These are phyloP conservation scores for Sphagnum tenellum DNA, from an alignment of 225 moss, liverwort and hornwort genomes.

Conservation along the genomic window DNA sequence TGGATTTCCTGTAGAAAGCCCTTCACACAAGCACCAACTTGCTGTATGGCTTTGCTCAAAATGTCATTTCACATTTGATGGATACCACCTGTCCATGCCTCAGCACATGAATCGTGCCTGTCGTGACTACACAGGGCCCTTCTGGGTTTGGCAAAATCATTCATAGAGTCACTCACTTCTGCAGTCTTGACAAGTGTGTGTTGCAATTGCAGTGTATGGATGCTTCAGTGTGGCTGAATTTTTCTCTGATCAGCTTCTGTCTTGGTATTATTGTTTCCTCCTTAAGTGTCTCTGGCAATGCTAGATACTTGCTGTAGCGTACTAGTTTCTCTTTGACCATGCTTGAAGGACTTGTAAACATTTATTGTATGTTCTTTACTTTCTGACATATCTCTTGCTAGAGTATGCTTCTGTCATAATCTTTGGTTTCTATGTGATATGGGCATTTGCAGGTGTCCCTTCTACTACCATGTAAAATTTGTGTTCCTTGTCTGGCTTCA, in stretches of 20 bases:
- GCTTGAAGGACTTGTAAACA: neutral
- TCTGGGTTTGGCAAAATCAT: too few relatives aligned
- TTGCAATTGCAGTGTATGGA: conserved; percentile 57
- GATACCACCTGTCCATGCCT: too few relatives aligned
- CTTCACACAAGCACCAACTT: too few relatives aligned
- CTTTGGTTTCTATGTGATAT: neutral
- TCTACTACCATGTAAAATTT: conserved; percentile 96
- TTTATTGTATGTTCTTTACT: neutral
- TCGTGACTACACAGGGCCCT: too few relatives aligned
- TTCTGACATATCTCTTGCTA: neutral
- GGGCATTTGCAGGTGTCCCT: conserved; percentile 61
- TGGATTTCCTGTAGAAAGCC: too few relatives aligned
- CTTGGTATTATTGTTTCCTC: conserved; percentile 37
- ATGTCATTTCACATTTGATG: too few relatives aligned
- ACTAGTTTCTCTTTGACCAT: neutral
- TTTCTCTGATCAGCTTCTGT: conserved; percentile 74
- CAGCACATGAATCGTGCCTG: too few relatives aligned
- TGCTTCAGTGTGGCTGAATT: conserved; percentile 90
- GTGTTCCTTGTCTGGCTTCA: conserved; percentile 97
- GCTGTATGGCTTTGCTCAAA: too few relatives aligned
- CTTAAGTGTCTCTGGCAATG: too few relatives aligned
- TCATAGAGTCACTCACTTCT: neutral
- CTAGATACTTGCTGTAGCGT: too few relatives aligned
- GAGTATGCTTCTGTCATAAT: neutral
- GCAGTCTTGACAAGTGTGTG: neutral